Conservation (phyloP, 768 basidiomycete species). For the Leccinum truebloodii region DNA sequence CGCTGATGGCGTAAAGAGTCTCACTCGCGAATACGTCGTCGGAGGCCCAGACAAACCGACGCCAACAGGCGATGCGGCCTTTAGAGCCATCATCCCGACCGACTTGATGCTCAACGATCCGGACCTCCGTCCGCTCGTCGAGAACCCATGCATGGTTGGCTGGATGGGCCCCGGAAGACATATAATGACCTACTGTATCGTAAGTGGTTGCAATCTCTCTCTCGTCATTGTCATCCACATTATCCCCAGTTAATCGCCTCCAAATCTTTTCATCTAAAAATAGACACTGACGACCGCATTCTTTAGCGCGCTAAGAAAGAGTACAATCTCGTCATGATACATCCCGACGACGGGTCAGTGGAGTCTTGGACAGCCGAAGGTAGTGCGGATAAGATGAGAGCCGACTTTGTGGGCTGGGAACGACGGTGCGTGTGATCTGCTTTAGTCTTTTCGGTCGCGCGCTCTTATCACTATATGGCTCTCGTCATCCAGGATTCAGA, state of each 20-base stretch:
- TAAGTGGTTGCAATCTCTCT: conserved; percentile 21
- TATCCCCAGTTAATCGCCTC: neutral
- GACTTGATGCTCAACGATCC: conserved; percentile 48
- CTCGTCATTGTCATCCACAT: neutral
- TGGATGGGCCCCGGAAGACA: conserved; percentile 61
- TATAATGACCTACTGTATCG: conserved; percentile 47
- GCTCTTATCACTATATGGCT: conserved; percentile 1
- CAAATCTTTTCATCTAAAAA: neutral
- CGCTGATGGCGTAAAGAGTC: conserved; percentile 56
- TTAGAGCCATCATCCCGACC: conserved; percentile 54
- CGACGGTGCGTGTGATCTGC: conserved; percentile 38
- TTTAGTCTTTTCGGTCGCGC: neutral
- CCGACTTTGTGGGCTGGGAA: conserved; percentile 50
- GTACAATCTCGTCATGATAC: conserved; percentile 48
- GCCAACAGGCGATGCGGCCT: conserved; percentile 65
- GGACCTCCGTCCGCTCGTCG: conserved; percentile 50
- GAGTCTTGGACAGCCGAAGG: conserved; percentile 50
- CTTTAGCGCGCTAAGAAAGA: conserved; percentile 37
- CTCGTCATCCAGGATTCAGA: conserved; percentile 38
- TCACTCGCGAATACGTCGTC: conserved; percentile 49
- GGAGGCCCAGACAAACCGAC: conserved; percentile 46
- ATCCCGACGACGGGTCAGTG: conserved; percentile 40
- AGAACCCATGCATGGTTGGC: conserved; percentile 50
- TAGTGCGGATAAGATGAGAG: conserved; percentile 46
- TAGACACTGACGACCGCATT: neutral